Evolutionary conservation across 2,329 filamentous ascomycete species (phyloP).

Genomic region (Calonectria naviculata): DNA sequence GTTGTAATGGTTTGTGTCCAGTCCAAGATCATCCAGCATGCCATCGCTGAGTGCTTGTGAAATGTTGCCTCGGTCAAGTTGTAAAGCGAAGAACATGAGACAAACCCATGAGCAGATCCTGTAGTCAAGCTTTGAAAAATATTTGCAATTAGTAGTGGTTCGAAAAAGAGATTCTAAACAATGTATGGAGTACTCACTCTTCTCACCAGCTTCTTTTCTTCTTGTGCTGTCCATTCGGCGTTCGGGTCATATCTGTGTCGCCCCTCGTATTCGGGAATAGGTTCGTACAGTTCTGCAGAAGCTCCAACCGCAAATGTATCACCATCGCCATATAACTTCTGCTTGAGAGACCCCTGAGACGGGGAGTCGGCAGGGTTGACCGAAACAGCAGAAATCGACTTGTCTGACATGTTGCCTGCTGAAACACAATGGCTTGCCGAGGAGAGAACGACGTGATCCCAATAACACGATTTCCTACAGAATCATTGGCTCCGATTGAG

Average conservation of each 20-base stretch:
- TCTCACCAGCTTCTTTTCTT: constrained; percentile 65
- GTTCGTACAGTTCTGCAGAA: constrained; percentile 51
- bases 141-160: neutral
- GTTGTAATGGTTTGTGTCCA: constrained; percentile 55
- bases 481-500: neutral
- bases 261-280: constrained; percentile 67
- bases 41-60: constrained; percentile 59
- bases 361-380: neutral
- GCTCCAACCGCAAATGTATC: constrained; percentile 12
- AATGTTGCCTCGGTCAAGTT: constrained; percentile 62
- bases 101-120: constrained; percentile 50
- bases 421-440: neutral
- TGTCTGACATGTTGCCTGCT: neutral
- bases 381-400: neutral
- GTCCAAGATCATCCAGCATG: constrained; percentile 54
- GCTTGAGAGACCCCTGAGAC: neutral
- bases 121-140: constrained; percentile 40
- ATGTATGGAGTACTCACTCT: constrained; percentile 50
- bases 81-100: constrained; percentile 54
- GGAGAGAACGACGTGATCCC: no score
- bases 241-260: constrained; percentile 68
- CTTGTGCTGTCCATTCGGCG: constrained; percentile 65
- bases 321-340: neutral
- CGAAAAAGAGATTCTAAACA: neutral
- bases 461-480: neutral